A percentile compares a stretch with the other conserved stretches of the same genome.
Conservation (phyloP, 345 rosid genomes). For the Noccaea caerulescens region DNA sequence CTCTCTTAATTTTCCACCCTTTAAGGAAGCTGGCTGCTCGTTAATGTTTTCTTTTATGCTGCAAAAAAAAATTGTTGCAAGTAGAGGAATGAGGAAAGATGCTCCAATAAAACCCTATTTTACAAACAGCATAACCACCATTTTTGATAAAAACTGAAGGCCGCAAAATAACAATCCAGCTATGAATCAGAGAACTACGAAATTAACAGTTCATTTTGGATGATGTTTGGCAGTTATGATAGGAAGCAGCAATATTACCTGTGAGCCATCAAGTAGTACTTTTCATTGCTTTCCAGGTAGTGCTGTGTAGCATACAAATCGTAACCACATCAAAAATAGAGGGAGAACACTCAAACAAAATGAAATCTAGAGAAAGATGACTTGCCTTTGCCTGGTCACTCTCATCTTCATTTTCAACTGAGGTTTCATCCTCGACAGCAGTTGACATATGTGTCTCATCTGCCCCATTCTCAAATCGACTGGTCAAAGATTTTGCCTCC, state of each 20-base stretch:
- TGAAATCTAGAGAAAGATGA: conserved; percentile 9
- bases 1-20: conserved; percentile 92
- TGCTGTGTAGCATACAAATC: conserved; percentile 60
- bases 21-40: conserved; percentile 77
- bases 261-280: conserved; percentile 95
- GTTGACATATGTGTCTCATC: conserved; percentile 55
- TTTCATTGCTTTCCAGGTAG: conserved; percentile 92
- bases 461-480: conserved; percentile 62
- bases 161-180: background rate
- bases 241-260: conserved; percentile 51
- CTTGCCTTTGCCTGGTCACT: conserved; percentile 89
- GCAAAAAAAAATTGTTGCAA: conserved; percentile 39
- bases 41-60: conserved; percentile 83
- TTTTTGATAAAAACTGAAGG: background rate
- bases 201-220: background rate
- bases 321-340: conserved; percentile 19
- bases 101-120: conserved; percentile 2
- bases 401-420: conserved; percentile 81
- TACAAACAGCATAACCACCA: background rate
- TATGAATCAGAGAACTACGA: conserved; percentile 3
- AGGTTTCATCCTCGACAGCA: conserved; percentile 62
- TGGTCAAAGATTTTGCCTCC: conserved; percentile 66
- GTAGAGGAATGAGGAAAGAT: conserved; percentile 7
- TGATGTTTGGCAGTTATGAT: conserved; percentile 8
- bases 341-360: background rate